Evolutionary conservation across 2,329 filamentous ascomycete genomes (phyloP), one percentile per base, ranked within the genome.

Genomic region (Sporothrix pallida): DNA sequence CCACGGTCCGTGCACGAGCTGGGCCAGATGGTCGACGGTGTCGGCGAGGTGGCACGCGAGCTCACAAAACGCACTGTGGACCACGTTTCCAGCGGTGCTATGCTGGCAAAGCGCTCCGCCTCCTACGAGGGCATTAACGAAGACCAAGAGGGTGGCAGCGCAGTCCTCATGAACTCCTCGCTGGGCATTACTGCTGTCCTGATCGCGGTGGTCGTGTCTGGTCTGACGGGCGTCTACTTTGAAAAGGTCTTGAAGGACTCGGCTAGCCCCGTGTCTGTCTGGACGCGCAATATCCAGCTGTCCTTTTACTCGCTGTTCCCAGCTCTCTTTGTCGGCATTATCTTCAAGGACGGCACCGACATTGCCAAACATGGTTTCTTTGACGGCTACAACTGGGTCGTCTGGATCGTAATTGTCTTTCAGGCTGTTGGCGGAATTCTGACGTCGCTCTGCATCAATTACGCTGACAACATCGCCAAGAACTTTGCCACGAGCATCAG

Each of bases 251-350:
- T 98, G 72, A 97, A 97, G 81, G 92, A 97, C 77, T 92, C 92
- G n/a, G 87, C 89, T 0, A 87, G 87, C 1, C 87, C 90, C 67
- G 91, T 91, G 6, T 95, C 93, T 0, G 87, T 98, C 15, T 99
- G 96, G 96, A 91, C 96, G 60, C 91, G 96, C 75, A 99, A 98
- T 80, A 92, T 98, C 65, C 96, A 99, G 81, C 85, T 99, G 31
- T 95, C 94, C 0, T 93, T 98, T 80, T 99, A 97, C 84, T 97
- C 95, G 0, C 86, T 98, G 1, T 95, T 98, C 78, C 94, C 95
- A 0, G 93, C 95, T 0, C 86, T 98, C 0, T 90, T 98, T 73
- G 87, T 97, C 71, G 96, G 95, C 1, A 91, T 98, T 6, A 83
- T 97, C 2, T 93, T 93, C 83, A 93, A 94, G 76, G 96, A 99